phyloP scores from a whole-genome alignment of 768 basidiomycete species.

The Rhizopogon roseolus region DNA sequence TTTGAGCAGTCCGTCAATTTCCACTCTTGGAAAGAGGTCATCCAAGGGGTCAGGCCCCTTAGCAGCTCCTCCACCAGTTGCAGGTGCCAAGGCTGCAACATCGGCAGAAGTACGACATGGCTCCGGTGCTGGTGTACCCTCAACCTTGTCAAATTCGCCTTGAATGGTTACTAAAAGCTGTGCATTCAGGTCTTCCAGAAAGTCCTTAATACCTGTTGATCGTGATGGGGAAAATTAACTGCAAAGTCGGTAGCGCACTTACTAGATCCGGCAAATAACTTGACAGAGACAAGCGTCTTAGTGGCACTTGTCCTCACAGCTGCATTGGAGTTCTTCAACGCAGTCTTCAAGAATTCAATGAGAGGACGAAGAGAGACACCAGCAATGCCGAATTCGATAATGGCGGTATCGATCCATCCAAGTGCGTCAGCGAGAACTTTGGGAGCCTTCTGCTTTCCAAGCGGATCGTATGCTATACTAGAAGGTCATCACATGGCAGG shows the following conservation, averaged over 20 bases:
- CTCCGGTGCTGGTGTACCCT: conserved; percentile 70
- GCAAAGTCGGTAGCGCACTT: conserved; percentile 15
- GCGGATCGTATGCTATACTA: conserved; percentile 78
- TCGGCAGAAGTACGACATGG: conserved; percentile 78
- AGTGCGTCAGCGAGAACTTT: conserved; percentile 93
- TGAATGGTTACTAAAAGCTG: conserved; percentile 89
- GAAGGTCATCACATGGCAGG: conserved; percentile 8
- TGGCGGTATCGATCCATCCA: conserved; percentile 79
- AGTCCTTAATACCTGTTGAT: conserved; percentile 76
- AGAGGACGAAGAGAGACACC: conserved; percentile 79
- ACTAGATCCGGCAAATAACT: conserved; percentile 89
- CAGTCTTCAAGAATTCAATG: conserved; percentile 86
- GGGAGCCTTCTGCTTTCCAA: conserved; percentile 94
- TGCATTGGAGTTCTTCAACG: conserved; percentile 91
- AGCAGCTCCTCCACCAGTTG: conserved; percentile 36
- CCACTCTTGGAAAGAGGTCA: conserved; percentile 92
- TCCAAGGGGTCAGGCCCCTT: conserved; percentile 71
- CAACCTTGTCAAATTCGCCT: conserved; percentile 89
- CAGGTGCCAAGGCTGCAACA: conserved; percentile 46
- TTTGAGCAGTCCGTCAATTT: conserved; percentile 81
- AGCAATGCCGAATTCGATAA: conserved; percentile 87
- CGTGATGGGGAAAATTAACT: conserved; percentile 1
- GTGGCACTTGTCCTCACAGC: conserved; percentile 91
- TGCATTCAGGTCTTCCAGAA: conserved; percentile 91
- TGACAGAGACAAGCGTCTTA: conserved; percentile 86